Base-by-base conservation (phyloP, 805 yeast species). In the Wickerhamomyces alni region DNA sequence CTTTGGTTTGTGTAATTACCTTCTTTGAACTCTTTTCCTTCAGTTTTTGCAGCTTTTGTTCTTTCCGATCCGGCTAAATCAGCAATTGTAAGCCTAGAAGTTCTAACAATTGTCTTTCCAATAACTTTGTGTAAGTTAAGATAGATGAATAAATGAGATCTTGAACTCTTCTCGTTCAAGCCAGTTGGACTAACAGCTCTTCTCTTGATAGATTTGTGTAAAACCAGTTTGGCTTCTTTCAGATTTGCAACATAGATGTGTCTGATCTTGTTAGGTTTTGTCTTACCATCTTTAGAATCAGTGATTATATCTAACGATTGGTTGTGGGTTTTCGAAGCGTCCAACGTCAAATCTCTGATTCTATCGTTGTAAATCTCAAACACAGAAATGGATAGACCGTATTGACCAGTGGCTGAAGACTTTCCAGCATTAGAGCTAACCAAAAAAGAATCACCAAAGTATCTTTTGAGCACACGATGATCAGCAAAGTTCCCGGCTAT, bases 31-130 rank as follows among this genome's bases (percentile, higher is more conserved):
- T 68, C 62, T n/a, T 58, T 51, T 5, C 77, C 77, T 9, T 59
- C 57, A 0, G 76, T 69, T 39, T 62, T 63, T 2, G 78, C 69
- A 11, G 59, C 44, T 41, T 69, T 71, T 9, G 72, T 61, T 47
- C 78, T 61, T 52, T 75, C 80, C 8, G 75, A 62, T 1, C 80
- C 78, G 0, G 80, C 77, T 16, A 76, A 48, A 46, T 76, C 80
- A 0, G 72, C 74, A 31, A 76, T 53, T 0, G 74, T 69, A 21
- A 75, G 55, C 35, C 74, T 61, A 5, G 73, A 52, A 2, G 61
- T 51, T 28, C 46, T 51, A 2, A 58, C 30, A 34, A 48, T 35
- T 16, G 36, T 38, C 18, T 37, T 38, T 2, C 61, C 59, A 37
- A 45, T 24, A 33, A 59, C 43, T 15, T 48, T 51, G 36, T 59